Evolutionary conservation across 176 grass and related monocot genomes (phyloP), one percentile per base, ranked within the genome.

Genomic region (Alloteropsis semialata): DNA sequence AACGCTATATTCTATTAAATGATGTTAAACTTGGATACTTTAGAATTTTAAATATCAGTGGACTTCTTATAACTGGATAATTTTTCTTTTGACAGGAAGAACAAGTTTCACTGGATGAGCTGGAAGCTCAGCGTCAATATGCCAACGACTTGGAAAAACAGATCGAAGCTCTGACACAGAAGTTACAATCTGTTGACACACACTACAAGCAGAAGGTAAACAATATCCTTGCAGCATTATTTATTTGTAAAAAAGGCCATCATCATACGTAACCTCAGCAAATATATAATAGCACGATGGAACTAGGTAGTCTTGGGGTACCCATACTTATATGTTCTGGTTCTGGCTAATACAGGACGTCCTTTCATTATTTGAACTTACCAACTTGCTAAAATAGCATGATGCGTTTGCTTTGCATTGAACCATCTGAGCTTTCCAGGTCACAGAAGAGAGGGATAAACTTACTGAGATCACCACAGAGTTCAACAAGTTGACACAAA

Each of bases 401-500:
- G 17, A 16, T 45, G 21, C 32, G 55, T 27, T 64, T 57, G 13
- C 33, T 34, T 82, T 70, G 4, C 2, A 75, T 67, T 87, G 37
- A 76, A 13, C 58, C 38, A 5, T 87, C 70, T 21, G 36, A 3
- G 50, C 34, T 68, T 89, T 89, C 55, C 87, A 94, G 89, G 61
- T 89, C 51, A 74, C 41, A 55, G 77, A 94, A 89, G 86, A 89
- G 84, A 80, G 45, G 14, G 81, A 89, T 39, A 87, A 89, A 73
- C 72, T 91, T 69, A 44, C 89, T 43, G 42, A 89, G 34, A 69
- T 94, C 37, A 89, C 76, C 41, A 61, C 81, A 33, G 84, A 91
- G 77, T 77, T 98, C 15, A 86, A 58, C 50, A 88, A 93, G 75
- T 66, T 95, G 63, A 93, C 71, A 65, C 79, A 90, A 53, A 88